These are phyloP conservation scores for Thuidium tamariscinum DNA, from an alignment of 225 moss, liverwort and hornwort genomes.

Conservation along the genomic window DNA sequence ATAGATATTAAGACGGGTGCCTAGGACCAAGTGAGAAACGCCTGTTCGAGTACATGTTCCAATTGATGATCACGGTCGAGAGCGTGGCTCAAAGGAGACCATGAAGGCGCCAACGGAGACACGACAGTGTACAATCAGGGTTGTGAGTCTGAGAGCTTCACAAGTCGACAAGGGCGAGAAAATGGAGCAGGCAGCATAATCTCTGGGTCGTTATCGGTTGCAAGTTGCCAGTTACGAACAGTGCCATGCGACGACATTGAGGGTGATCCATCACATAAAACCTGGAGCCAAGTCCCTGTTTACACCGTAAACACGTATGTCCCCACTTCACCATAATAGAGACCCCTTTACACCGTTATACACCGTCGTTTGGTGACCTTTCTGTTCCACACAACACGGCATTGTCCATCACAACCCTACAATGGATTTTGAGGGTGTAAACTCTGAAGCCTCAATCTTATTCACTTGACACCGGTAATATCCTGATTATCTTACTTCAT, in stretches of 20 bases:
- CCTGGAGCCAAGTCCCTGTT: slow-evolving; percentile 7
- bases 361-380: not conserved
- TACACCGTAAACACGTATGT: not conserved
- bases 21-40: too few relatives aligned
- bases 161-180: not conserved
- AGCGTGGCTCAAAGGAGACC: too few relatives aligned
- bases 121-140: too few relatives aligned
- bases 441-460: not conserved
- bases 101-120: too few relatives aligned
- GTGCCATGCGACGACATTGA: not conserved
- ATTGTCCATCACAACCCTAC: not conserved
- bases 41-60: too few relatives aligned
- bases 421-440: not conserved
- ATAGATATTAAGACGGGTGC: too few relatives aligned
- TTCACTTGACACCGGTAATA: not conserved
- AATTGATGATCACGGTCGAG: too few relatives aligned
- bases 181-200: not conserved
- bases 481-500: not conserved
- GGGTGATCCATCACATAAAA: not conserved
- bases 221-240: slow-evolving; percentile 4
- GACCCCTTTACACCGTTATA: not conserved
- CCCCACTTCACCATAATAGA: not conserved
- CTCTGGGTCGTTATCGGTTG: not conserved
- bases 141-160: not conserved
- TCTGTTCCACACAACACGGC: not conserved